Evolutionary conservation across 176 grass and related monocot genomes (phyloP).

Genomic region (Pontederia paniculata): DNA sequence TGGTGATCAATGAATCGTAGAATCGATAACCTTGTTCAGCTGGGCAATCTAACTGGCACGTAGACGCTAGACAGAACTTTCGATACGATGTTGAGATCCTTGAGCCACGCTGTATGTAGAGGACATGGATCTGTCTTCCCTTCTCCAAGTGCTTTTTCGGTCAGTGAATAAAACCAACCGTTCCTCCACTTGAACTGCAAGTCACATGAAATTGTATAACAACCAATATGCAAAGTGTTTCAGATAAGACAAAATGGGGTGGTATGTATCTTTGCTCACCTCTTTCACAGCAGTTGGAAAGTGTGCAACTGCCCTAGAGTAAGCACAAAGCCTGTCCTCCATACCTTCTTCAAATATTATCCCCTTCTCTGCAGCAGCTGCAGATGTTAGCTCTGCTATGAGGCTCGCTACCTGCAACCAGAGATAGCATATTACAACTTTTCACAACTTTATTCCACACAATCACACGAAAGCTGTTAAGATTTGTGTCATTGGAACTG

Average conservation of each 20-base stretch:
- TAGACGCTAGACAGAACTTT: neutral
- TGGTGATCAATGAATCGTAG: no score
- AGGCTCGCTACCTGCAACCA: slow-evolving; percentile 53
- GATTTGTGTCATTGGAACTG: no score
- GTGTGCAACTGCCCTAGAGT: slow-evolving; percentile 72
- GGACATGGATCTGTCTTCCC: slow-evolving; percentile 70
- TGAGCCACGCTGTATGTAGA: slow-evolving; percentile 92
- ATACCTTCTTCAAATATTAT: slow-evolving; percentile 57
- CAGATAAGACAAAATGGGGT: slow-evolving; percentile 5
- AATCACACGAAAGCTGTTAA: neutral
- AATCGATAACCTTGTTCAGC: no score
- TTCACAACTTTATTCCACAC: neutral
- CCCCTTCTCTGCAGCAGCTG: slow-evolving; percentile 43
- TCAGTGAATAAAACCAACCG: slow-evolving; percentile 79
- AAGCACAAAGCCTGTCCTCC: slow-evolving; percentile 71
- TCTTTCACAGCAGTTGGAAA: slow-evolving; percentile 96
- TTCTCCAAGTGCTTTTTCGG: slow-evolving; percentile 53
- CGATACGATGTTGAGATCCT: slow-evolving; percentile 83
- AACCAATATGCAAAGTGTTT: slow-evolving; percentile 4
- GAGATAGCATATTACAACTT: neutral
- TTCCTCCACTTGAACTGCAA: slow-evolving; percentile 96
- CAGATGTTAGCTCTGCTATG: slow-evolving; percentile 57
- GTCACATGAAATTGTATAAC: neutral
- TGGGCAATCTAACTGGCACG: no score
- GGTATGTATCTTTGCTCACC: slow-evolving; percentile 24